Percentiles rank a stretch among this genome's conserved stretches.
Conservation (phyloP, 2,329 filamentous ascomycete genomes). For the Paradendryphiella salina region DNA sequence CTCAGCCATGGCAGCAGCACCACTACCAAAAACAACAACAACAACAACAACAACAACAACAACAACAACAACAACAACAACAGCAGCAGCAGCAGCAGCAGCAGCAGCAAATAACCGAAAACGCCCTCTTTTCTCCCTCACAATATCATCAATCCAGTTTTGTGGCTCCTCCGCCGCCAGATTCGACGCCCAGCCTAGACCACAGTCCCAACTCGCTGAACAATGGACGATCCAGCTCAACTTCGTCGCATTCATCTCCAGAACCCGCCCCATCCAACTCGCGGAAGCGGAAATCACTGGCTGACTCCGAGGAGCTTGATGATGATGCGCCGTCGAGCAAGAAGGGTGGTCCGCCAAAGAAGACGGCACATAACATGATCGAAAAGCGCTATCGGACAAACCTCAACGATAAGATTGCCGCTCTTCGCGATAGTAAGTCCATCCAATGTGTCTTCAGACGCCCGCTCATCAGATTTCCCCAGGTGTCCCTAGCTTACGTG, state of each 20-base stretch:
- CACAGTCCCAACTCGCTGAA: conserved; percentile 44
- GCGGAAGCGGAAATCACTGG: conserved; percentile 48
- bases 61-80: conserved; percentile 25
- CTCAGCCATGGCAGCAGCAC: conserved; percentile 41
- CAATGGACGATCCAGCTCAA: conserved; percentile 41
- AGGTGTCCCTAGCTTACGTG: conserved; percentile 78
- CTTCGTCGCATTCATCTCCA: conserved; percentile 65
- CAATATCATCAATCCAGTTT: conserved; percentile 33
- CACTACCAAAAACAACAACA: conserved; percentile 30
- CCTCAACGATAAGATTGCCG: conserved; percentile 94
- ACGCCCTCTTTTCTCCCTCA: conserved; percentile 33
- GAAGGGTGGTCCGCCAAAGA: conserved; percentile 68
- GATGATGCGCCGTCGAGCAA: conserved; percentile 56
- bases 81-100: conserved; percentile 41
- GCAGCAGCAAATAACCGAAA: conserved; percentile 29
- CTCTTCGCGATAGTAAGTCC: conserved; percentile 72
- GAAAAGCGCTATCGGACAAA: conserved; percentile 97
- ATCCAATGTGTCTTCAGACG: neutral
- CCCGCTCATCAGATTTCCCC: neutral
- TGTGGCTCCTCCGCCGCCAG: conserved; percentile 30
- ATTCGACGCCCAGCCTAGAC: conserved; percentile 43
- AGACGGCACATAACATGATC: conserved; percentile 97
- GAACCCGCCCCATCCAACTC: conserved; percentile 47
- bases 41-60: conserved; percentile 18
- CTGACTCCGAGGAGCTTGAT: conserved; percentile 62